Conservation (phyloP, 768 basidiomycete species). For the Lentinula aciculospora region DNA sequence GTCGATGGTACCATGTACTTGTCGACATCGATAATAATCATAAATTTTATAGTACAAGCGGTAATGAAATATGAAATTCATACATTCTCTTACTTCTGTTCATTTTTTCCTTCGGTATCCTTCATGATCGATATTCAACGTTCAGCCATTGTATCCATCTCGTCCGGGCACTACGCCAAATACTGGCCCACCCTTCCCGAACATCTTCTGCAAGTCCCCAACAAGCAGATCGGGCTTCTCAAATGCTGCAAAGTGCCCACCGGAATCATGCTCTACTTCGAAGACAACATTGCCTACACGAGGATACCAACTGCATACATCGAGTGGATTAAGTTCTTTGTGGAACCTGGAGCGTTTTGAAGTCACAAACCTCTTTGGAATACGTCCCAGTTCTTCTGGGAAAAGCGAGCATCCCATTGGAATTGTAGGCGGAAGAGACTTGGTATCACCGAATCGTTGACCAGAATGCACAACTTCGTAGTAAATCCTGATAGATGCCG, state of each 20-base stretch:
- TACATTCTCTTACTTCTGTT: too few relatives aligned
- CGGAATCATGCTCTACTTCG: not conserved
- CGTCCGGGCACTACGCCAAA: conserved; percentile 24
- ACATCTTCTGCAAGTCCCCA: conserved; percentile 31
- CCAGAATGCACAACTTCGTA: conserved; percentile 11
- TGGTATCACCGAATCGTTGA: not conserved
- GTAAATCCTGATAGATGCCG: conserved; percentile 14
- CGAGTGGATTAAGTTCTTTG: not conserved
- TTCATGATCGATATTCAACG: too few relatives aligned
- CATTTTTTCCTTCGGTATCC: too few relatives aligned
- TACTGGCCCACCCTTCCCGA: conserved; percentile 27
- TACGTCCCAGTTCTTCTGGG: not conserved
- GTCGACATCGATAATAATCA: too few relatives aligned
- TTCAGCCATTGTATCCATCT: conserved; percentile 17
- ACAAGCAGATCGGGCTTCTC: conserved; percentile 17
- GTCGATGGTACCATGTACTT: too few relatives aligned
- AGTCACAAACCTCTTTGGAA: not conserved
- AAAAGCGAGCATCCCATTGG: conserved; percentile 1
- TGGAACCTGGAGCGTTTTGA: not conserved
- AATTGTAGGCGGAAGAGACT: not conserved
- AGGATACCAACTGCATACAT: not conserved
- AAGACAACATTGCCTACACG: not conserved
- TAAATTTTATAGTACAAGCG: too few relatives aligned
- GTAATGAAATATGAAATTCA: too few relatives aligned
- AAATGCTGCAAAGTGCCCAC: conserved; percentile 9